phyloP scores from a whole-genome alignment of 75 land plant genomes.

The Isoetes taiwanensis region DNA sequence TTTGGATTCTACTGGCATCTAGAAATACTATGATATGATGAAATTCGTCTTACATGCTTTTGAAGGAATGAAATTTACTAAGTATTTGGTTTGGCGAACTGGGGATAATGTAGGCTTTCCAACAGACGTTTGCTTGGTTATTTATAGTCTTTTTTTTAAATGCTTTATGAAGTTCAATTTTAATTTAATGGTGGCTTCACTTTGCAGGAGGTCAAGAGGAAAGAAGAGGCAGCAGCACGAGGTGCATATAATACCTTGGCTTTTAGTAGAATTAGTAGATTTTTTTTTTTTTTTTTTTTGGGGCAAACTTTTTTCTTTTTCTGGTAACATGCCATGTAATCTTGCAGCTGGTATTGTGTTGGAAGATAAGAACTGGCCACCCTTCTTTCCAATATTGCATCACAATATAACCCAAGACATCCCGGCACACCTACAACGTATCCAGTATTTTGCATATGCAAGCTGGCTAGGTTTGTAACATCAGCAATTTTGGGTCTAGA shows the following conservation, averaged over 20 bases:
- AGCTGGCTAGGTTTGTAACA: conserved; percentile 84
- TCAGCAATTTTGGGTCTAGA: conserved; percentile 1
- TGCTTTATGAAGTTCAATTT: no score
- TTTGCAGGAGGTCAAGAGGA: conserved; percentile 67
- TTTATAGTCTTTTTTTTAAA: no score
- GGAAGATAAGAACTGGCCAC: conserved; percentile 91
- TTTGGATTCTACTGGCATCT: no score
- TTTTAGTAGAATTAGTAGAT: neutral
- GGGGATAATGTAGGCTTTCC: no score
- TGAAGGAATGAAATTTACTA: no score
- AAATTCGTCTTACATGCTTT: no score
- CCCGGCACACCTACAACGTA: conserved; percentile 55
- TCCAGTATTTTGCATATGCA: conserved; percentile 84
- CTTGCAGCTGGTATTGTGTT: conserved; percentile 74
- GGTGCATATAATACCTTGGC: conserved; percentile 20
- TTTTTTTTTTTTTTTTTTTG: neutral
- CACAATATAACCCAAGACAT: conserved; percentile 81
- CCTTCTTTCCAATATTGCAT: conserved; percentile 81
- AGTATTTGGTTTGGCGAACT: no score
- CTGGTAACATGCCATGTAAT: neutral
- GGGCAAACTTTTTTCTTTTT: neutral
- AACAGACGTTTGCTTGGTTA: no score
- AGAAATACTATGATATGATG: no score
- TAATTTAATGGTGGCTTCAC: no score
- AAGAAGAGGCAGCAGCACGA: conserved; percentile 82